These are phyloP conservation scores for Kodamaea kaohsiungensis DNA, from an alignment of 805 yeast genomes.

Conservation along the genomic window DNA sequence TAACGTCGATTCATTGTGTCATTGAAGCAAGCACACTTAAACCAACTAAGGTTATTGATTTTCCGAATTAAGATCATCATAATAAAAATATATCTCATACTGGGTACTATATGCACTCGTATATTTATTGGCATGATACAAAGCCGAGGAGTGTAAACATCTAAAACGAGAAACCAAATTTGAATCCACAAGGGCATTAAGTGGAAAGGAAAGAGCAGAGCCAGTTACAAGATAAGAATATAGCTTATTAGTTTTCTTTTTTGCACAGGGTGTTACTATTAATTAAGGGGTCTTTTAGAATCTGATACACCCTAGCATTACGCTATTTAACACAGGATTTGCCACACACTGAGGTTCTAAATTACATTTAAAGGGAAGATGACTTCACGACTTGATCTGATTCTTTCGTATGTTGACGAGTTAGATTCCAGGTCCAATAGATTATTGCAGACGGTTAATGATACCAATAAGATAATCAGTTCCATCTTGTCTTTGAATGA, in stretches of 20 bases:
- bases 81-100: background rate
- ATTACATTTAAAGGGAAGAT: slow-evolving; percentile 4
- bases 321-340: background rate
- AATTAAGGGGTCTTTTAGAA: background rate
- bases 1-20: background rate
- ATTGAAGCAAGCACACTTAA: background rate
- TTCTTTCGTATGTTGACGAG: slow-evolving; percentile 32
- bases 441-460: slow-evolving; percentile 22
- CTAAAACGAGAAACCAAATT: slow-evolving; percentile 6
- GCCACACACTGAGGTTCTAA: background rate
- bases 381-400: slow-evolving; percentile 27
- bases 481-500: slow-evolving; percentile 21
- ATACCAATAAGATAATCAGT: slow-evolving; percentile 25
- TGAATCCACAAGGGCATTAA: background rate
- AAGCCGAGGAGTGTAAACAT: slow-evolving; percentile 9
- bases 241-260: background rate
- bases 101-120: slow-evolving; percentile 1
- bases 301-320: background rate
- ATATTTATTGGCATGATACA: slow-evolving; percentile 3
- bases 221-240: background rate
- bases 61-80: slow-evolving; percentile 5
- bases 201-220: background rate
- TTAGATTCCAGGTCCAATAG: slow-evolving; percentile 29
- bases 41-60: slow-evolving; percentile 6
- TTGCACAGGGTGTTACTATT: background rate